phyloP scores from a whole-genome alignment of 441 rosid species.

The Populus hybrid region DNA sequence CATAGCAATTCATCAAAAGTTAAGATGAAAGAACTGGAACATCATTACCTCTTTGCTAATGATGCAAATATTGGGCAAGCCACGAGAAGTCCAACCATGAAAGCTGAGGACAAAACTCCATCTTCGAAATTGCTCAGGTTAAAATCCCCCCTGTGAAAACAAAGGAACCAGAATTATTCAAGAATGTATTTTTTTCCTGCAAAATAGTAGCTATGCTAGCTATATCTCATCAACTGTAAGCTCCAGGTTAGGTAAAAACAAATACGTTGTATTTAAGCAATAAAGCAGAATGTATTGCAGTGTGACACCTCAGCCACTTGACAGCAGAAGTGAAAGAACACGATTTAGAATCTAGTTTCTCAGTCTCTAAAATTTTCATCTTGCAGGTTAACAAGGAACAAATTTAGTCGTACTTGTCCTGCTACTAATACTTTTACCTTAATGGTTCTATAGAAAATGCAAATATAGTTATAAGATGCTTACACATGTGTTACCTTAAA shows the following conservation, averaged over 20 bases:
- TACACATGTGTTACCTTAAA: background rate
- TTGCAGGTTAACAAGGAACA: background rate
- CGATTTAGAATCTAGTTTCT: background rate
- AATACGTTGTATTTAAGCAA: background rate
- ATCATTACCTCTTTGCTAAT: conserved; percentile 69
- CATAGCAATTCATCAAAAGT: background rate
- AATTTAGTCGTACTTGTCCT: background rate
- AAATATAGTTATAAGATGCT: background rate
- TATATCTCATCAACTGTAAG: background rate
- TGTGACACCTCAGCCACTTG: background rate
- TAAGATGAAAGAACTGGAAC: conserved; percentile 3
- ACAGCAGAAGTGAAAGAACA: background rate
- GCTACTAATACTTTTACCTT: background rate
- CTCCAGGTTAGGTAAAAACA: background rate
- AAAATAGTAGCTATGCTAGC: background rate
- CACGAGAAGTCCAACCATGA: conserved; percentile 95
- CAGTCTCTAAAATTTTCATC: background rate
- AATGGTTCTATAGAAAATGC: background rate
- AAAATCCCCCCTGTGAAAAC: conserved; percentile 66
- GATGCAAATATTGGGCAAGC: conserved; percentile 95
- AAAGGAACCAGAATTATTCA: background rate
- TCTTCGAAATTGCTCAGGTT: conserved; percentile 85
- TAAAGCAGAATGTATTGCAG: background rate
- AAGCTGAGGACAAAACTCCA: conserved; percentile 89
- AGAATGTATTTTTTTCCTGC: background rate